phyloP scores from a whole-genome alignment of 192 early-diverging fungal species.

The Fimicolochytrium jonesii region DNA sequence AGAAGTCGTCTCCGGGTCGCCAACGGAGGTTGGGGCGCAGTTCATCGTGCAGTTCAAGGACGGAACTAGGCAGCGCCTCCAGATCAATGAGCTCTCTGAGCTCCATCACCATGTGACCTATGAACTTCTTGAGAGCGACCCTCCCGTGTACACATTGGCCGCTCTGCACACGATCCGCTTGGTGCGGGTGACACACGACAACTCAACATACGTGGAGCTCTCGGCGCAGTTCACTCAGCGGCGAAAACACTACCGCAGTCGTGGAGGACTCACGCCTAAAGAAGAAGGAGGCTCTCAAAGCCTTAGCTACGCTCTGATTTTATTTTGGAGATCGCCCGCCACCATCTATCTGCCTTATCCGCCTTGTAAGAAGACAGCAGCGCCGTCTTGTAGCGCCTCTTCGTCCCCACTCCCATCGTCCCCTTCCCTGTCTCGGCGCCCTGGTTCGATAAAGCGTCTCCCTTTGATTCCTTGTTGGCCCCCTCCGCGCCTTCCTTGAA shows the following conservation, averaged over 20 bases:
- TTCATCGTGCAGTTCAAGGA: constrained; percentile 40
- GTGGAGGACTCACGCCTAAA: constrained; percentile 39
- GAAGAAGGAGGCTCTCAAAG: constrained; percentile 35
- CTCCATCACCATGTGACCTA: constrained; percentile 33
- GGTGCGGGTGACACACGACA: constrained; percentile 30
- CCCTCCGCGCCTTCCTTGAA: too few relatives aligned
- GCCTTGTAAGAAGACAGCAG: too few relatives aligned
- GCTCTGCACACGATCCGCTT: constrained; percentile 39
- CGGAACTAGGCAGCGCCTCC: constrained; percentile 36
- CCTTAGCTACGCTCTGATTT: too few relatives aligned
- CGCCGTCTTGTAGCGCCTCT: too few relatives aligned
- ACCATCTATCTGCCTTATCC: too few relatives aligned
- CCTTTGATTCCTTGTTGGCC: too few relatives aligned
- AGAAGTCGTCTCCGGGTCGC: background rate
- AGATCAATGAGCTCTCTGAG: constrained; percentile 34
- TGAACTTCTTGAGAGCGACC: constrained; percentile 35
- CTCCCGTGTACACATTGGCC: constrained; percentile 21
- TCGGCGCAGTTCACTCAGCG: constrained; percentile 5
- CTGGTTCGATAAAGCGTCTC: too few relatives aligned
- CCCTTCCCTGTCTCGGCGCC: too few relatives aligned
- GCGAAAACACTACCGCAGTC: constrained; percentile 25
- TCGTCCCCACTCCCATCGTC: too few relatives aligned
- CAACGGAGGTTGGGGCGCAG: constrained; percentile 27
- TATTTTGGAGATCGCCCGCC: too few relatives aligned
- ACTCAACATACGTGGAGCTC: background rate